These are phyloP conservation scores for Lipomyces yamadae DNA, from an alignment of 805 yeast genomes.

Conservation along the genomic window DNA sequence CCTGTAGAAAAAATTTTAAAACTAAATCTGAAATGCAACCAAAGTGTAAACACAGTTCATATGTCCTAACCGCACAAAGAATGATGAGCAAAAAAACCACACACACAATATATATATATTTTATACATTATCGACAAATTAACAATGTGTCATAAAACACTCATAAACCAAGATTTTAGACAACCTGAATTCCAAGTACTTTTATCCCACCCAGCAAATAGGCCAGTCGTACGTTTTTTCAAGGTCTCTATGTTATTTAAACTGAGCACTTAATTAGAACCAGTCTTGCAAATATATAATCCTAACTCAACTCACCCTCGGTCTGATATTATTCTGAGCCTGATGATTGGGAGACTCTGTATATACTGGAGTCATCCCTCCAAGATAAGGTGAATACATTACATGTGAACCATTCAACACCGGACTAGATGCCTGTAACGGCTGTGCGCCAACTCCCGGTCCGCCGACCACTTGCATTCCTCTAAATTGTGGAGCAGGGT, in stretches of 20 bases:
- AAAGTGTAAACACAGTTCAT: not conserved
- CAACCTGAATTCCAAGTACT: slow-evolving; percentile 1
- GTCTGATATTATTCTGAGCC: slow-evolving; percentile 19
- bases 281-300: not conserved
- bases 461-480: slow-evolving; percentile 13
- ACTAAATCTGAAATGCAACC: not conserved
- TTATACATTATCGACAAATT: not conserved
- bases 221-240: not conserved
- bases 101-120: not conserved
- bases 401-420: slow-evolving; percentile 14
- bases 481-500: not conserved
- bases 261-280: not conserved
- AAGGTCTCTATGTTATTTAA: not conserved
- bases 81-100: not conserved
- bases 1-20: not conserved
- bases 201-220: not conserved
- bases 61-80: not conserved
- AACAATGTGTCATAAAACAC: not conserved
- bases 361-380: slow-evolving; percentile 14
- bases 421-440: slow-evolving; percentile 18
- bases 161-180: slow-evolving; percentile 7
- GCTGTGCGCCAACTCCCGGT: slow-evolving; percentile 5
- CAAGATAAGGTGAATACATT: slow-evolving; percentile 19
- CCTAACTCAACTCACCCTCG: not conserved
- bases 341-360: slow-evolving; percentile 17